These are phyloP conservation scores for Metschnikowia chrysomelidarum DNA, from an alignment of 805 yeast genomes.

Conservation along the genomic window DNA sequence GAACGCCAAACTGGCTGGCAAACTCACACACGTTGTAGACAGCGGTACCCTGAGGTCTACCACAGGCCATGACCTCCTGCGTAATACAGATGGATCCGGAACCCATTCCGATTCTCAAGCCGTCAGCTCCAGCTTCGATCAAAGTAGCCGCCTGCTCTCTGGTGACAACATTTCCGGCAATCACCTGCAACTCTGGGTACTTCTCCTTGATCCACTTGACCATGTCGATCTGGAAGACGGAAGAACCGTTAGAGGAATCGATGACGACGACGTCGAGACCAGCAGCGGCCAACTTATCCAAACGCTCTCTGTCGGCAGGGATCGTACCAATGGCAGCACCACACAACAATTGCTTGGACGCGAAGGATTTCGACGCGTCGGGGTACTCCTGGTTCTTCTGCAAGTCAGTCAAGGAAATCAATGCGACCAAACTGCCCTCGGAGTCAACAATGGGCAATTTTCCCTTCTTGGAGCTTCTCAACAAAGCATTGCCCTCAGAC, in stretches of 20 bases:
- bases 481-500: constrained; percentile 82
- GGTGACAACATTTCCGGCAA: constrained; percentile 98
- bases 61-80: constrained; percentile 99
- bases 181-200: constrained; percentile 77
- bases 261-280: constrained; percentile 95
- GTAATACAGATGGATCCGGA: constrained; percentile 99
- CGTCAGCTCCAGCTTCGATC: constrained; percentile 91
- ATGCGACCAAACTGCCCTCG: constrained; percentile 72
- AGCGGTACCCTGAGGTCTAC: constrained; percentile 99
- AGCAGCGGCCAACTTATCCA: constrained; percentile 81
- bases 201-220: constrained; percentile 84
- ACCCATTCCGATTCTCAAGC: constrained; percentile 99
- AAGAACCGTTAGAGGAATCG: constrained; percentile 98
- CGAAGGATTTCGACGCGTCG: constrained; percentile 87
- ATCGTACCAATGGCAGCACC: constrained; percentile 99
- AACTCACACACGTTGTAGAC: constrained; percentile 92
- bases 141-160: constrained; percentile 98
- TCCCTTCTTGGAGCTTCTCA: constrained; percentile 94
- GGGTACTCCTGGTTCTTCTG: constrained; percentile 95
- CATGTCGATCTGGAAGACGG: constrained; percentile 92
- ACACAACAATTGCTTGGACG: constrained; percentile 93
- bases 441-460: constrained; percentile 90
- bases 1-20: constrained; percentile 94
- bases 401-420: constrained; percentile 93
- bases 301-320: constrained; percentile 82